These are phyloP conservation scores for Cenchrus purpureus DNA, from an alignment of 176 grass and related monocot genomes.

Conservation along the genomic window DNA sequence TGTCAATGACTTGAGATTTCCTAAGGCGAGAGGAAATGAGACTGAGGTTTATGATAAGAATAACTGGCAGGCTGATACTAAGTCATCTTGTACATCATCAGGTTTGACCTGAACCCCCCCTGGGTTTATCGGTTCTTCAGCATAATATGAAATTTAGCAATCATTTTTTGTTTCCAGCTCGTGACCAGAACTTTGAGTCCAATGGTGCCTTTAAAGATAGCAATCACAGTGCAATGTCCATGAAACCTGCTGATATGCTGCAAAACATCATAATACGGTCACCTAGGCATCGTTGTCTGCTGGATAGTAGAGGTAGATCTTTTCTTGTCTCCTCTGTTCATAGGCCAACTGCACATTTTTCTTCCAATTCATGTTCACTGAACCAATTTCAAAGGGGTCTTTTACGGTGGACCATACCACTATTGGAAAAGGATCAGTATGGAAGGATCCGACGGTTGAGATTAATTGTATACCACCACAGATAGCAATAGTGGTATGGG, in stretches of 20 bases:
- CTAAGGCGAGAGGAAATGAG: slow-evolving; percentile 49
- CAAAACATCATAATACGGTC: slow-evolving; percentile 39
- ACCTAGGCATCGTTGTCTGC: slow-evolving; percentile 27
- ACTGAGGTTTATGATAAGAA: slow-evolving; percentile 38
- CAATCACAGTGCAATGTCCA: not conserved
- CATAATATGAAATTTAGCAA: slow-evolving; percentile 15
- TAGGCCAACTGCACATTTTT: not conserved
- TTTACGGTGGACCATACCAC: no score
- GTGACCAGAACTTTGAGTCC: slow-evolving; percentile 40
- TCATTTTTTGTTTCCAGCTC: slow-evolving; percentile 23
- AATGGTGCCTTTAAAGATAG: slow-evolving; percentile 35
- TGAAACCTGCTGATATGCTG: slow-evolving; percentile 15
- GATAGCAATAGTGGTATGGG: no score
- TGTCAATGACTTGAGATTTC: slow-evolving; percentile 55
- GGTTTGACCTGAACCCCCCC: slow-evolving; percentile 39
- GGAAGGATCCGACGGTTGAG: no score
- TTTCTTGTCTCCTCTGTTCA: slow-evolving; percentile 13
- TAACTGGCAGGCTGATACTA: slow-evolving; percentile 46
- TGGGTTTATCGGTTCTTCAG: slow-evolving; percentile 13
- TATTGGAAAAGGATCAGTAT: no score
- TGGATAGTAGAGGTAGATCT: slow-evolving; percentile 38
- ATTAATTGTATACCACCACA: no score
- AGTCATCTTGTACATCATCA: slow-evolving; percentile 58
- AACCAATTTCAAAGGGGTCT: slow-evolving; percentile 19
- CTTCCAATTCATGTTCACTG: slow-evolving; percentile 18